Conservation (phyloP, 2,329 filamentous ascomycete species). For the Hymenoscyphus scutula region DNA sequence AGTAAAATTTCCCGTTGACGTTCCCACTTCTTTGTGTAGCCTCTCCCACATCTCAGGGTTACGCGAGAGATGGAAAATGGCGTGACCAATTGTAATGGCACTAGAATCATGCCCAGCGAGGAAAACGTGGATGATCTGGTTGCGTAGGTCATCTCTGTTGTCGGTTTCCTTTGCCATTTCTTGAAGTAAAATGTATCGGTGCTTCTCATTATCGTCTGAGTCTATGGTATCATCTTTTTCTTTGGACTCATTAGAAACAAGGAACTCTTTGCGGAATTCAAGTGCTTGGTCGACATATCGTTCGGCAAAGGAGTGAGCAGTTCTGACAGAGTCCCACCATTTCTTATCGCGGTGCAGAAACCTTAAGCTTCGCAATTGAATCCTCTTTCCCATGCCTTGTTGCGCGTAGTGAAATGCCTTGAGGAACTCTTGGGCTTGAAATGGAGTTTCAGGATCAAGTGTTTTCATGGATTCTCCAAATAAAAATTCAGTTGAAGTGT, state of each 20-base stretch:
- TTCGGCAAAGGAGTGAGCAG: conserved; percentile 16
- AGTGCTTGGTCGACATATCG: conserved; percentile 21
- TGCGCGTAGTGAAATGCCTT: conserved; percentile 38
- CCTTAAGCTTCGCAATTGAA: conserved; percentile 22
- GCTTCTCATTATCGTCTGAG: neutral
- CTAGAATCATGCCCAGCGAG: conserved; percentile 34
- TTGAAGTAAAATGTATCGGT: neutral
- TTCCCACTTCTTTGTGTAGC: conserved; percentile 6
- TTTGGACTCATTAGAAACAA: conserved; percentile 19
- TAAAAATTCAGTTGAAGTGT: conserved; percentile 51
- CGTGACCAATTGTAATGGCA: conserved; percentile 11
- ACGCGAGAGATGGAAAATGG: conserved; percentile 14
- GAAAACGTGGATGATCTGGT: conserved; percentile 22
- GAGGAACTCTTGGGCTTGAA: conserved; percentile 26
- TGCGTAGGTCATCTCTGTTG: conserved; percentile 4
- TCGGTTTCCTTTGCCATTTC: conserved; percentile 12
- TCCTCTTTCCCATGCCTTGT: conserved; percentile 25
- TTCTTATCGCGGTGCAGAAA: conserved; percentile 20
- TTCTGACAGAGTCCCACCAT: conserved; percentile 24
- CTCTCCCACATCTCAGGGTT: conserved; percentile 14
- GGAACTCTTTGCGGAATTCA: neutral
- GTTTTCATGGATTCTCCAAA: conserved; percentile 56
- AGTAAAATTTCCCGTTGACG: neutral
- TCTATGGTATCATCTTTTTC: conserved; percentile 5
- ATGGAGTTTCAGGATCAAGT: conserved; percentile 31